A percentile compares a stretch with the other conserved stretches of the same genome.
phyloP scores from a whole-genome alignment of 2,329 filamentous ascomycete genomes.

The Botrytis medusae region DNA sequence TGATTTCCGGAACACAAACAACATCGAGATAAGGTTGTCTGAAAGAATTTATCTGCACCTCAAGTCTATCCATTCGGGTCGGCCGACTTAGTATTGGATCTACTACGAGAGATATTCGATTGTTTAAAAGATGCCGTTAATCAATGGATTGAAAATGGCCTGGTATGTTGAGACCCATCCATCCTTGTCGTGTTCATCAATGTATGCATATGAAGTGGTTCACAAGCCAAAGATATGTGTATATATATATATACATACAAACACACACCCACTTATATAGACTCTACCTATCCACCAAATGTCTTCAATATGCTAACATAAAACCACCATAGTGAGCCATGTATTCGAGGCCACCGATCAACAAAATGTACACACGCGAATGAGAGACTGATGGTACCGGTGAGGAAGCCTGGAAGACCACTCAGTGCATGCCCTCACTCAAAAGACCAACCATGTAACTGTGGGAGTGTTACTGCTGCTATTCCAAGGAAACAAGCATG shows the following conservation, averaged over 20 bases:
- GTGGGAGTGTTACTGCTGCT: slow-evolving; percentile 62
- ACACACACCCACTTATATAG: background rate
- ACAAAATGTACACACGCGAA: slow-evolving; percentile 70
- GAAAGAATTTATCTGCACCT: slow-evolving; percentile 30
- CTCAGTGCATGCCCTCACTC: slow-evolving; percentile 69
- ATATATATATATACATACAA: background rate
- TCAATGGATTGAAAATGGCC: slow-evolving; percentile 71
- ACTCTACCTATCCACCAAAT: background rate
- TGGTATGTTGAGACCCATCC: slow-evolving; percentile 53
- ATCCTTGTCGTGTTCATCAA: slow-evolving; percentile 3
- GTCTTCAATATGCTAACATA: slow-evolving; percentile 26
- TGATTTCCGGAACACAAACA: slow-evolving; percentile 20
- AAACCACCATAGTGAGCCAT: slow-evolving; percentile 58
- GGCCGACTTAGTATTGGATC: slow-evolving; percentile 26
- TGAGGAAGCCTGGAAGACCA: slow-evolving; percentile 70
- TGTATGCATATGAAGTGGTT: background rate
- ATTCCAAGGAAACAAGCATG: slow-evolving; percentile 60
- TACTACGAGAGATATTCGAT: slow-evolving; percentile 1
- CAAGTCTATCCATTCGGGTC: slow-evolving; percentile 24
- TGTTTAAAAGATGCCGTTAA: slow-evolving; percentile 57
- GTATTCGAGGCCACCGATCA: slow-evolving; percentile 73
- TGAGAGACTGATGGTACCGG: slow-evolving; percentile 67
- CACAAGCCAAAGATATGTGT: background rate
- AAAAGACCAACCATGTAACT: slow-evolving; percentile 50
- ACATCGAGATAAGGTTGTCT: slow-evolving; percentile 23